Evolutionary conservation across 108 stramenopile genomes (phyloP).

Genomic region (Phaeodactylum tricornutum): DNA sequence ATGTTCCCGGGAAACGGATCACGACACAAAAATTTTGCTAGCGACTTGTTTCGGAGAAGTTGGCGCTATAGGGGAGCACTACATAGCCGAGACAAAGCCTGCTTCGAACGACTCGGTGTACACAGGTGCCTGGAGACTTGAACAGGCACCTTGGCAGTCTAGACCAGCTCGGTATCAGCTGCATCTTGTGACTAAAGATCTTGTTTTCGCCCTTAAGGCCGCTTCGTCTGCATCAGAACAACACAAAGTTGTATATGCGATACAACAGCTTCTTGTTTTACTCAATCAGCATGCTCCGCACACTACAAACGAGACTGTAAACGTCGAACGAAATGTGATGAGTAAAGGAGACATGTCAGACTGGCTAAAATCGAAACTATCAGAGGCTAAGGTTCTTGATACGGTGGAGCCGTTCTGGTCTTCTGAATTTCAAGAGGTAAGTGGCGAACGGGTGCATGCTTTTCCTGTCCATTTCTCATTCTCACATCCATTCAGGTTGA

Average conservation of each 20-base stretch:
- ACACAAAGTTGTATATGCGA: constrained; percentile 72
- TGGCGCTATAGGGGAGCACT: constrained; percentile 65
- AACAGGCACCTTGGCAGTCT: constrained; percentile 77
- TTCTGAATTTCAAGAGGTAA: constrained; percentile 45
- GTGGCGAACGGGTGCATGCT: too few species aligned
- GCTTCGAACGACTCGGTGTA: constrained; percentile 2
- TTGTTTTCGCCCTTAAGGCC: constrained; percentile 63
- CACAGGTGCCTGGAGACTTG: constrained; percentile 43
- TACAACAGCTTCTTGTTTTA: constrained; percentile 67
- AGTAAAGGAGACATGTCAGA: constrained; percentile 37
- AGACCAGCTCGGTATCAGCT: constrained; percentile 43
- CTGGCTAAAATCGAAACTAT: constrained; percentile 52
- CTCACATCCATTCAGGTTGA: not conserved
- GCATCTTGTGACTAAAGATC: constrained; percentile 57
- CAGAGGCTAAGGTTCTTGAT: constrained; percentile 46
- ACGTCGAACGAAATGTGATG: not conserved
- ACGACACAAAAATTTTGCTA: constrained; percentile 34
- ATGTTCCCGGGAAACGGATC: constrained; percentile 56
- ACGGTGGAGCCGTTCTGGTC: constrained; percentile 80
- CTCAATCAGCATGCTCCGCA: constrained; percentile 30
- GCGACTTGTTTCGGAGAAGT: constrained; percentile 75
- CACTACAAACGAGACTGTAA: not conserved
- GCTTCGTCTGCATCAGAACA: constrained; percentile 58
- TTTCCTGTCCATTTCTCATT: too few species aligned
- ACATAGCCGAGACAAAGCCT: constrained; percentile 29